Conservation (phyloP, 2,329 filamentous ascomycete genomes). For the Thelonectria rubi region DNA sequence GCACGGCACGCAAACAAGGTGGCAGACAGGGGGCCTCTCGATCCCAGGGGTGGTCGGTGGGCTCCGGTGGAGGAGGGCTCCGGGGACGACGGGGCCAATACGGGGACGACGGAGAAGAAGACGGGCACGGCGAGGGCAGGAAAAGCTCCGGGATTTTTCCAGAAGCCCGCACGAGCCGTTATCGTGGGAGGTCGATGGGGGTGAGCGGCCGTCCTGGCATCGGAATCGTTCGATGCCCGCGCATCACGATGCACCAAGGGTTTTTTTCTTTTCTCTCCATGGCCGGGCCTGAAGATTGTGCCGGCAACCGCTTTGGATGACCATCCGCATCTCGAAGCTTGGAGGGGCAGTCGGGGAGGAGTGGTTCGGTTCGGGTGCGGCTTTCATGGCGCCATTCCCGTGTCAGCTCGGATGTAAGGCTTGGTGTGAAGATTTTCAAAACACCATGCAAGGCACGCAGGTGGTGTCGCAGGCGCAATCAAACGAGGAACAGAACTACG, state of each 20-base stretch:
- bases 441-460: constrained; percentile 28
- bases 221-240: constrained; percentile 30
- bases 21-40: constrained; percentile 36
- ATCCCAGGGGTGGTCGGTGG: constrained; percentile 37
- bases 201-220: constrained; percentile 11
- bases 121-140: constrained; percentile 28
- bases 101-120: constrained; percentile 15
- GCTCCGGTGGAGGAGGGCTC: constrained; percentile 28
- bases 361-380: constrained; percentile 13
- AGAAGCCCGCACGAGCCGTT: constrained; percentile 31
- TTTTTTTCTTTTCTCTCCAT: constrained; percentile 11
- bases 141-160: constrained; percentile 28
- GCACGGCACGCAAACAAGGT: constrained; percentile 26
- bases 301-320: constrained; percentile 5
- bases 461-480: not conserved
- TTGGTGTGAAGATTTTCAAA: constrained; percentile 18
- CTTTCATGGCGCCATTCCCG: constrained; percentile 23
- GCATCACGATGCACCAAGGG: constrained; percentile 20
- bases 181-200: constrained; percentile 19
- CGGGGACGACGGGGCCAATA: constrained; percentile 31
- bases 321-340: constrained; percentile 14
- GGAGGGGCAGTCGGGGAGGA: constrained; percentile 5
- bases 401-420: constrained; percentile 27
- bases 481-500: not conserved
- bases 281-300: not conserved